Conservation (phyloP, 2,329 filamentous ascomycete genomes). For the Mycosphaerella sp. region DNA sequence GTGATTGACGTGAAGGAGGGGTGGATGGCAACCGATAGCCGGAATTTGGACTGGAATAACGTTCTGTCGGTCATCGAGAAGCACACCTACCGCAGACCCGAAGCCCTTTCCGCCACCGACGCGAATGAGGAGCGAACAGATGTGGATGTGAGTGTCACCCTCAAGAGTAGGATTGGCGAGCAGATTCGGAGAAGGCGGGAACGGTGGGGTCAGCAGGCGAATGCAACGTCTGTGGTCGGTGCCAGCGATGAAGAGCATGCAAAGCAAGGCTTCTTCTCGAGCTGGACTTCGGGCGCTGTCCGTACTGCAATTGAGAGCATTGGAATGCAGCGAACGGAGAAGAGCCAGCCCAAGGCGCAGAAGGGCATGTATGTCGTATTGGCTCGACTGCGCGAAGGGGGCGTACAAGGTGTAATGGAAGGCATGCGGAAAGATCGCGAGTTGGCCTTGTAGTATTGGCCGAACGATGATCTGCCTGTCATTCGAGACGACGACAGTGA, state of each 20-base stretch:
- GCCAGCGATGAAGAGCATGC: slow-evolving; percentile 41
- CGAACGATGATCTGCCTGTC: not conserved
- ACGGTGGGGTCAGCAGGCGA: slow-evolving; percentile 35
- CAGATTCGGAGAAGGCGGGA: slow-evolving; percentile 52
- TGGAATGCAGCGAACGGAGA: slow-evolving; percentile 68
- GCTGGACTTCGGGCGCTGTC: slow-evolving; percentile 64
- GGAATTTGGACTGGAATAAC: slow-evolving; percentile 76
- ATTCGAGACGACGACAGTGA: not conserved
- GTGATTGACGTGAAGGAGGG: slow-evolving; percentile 73
- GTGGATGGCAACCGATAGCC: slow-evolving; percentile 76
- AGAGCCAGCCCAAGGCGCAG: slow-evolving; percentile 71
- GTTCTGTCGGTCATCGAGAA: slow-evolving; percentile 72
- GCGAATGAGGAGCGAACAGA: slow-evolving; percentile 48
- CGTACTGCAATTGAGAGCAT: slow-evolving; percentile 75
- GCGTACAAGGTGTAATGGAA: slow-evolving; percentile 63
- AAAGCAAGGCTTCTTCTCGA: slow-evolving; percentile 52
- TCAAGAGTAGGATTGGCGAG: slow-evolving; percentile 66
- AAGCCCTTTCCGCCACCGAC: slow-evolving; percentile 13
- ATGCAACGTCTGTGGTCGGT: slow-evolving; percentile 37
- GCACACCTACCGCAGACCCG: slow-evolving; percentile 59
- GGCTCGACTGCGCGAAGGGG: slow-evolving; percentile 61
- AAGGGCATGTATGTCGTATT: slow-evolving; percentile 80
- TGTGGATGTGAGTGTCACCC: slow-evolving; percentile 67
- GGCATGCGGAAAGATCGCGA: slow-evolving; percentile 58
- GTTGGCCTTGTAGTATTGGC: slow-evolving; percentile 9